A percentile compares a stretch with the other conserved stretches of the same genome.
These are phyloP conservation scores for Fusarium humuli DNA, from an alignment of 2,329 filamentous ascomycete genomes.

Conservation along the genomic window DNA sequence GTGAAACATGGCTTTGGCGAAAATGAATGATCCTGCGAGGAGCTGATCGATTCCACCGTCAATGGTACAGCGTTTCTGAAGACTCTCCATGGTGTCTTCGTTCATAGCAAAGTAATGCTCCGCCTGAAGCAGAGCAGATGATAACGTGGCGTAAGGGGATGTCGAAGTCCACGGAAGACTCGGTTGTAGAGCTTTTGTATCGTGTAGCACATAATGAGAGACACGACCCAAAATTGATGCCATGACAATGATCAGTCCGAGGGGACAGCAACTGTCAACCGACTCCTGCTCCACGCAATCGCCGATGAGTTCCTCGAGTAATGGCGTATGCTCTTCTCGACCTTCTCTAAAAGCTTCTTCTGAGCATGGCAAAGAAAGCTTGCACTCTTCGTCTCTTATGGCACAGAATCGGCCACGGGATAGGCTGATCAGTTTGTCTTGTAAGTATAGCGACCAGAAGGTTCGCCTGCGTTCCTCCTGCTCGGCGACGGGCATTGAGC, in stretches of 20 bases:
- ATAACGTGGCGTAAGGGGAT: constrained; percentile 2
- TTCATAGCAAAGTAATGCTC: constrained; percentile 19
- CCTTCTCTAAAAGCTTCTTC: constrained; percentile 9
- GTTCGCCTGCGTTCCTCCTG: constrained; percentile 11
- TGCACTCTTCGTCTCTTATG: constrained; percentile 19
- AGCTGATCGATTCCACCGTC: constrained; percentile 5
- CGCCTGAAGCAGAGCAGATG: background rate
- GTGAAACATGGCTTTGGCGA: constrained; percentile 23
- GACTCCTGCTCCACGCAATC: constrained; percentile 15
- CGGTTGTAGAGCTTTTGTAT: background rate
- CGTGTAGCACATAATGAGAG: constrained; percentile 7
- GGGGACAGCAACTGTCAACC: background rate
- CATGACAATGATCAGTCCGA: constrained; percentile 8
- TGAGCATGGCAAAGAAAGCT: background rate
- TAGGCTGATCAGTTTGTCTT: constrained; percentile 16
- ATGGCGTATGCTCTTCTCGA: background rate
- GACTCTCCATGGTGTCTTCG: background rate
- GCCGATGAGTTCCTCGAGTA: background rate
- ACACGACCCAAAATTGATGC: constrained; percentile 12
- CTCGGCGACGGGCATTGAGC: background rate
- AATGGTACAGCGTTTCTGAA: background rate
- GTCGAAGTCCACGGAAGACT: constrained; percentile 7
- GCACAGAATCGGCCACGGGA: constrained; percentile 17
- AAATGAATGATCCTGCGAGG: constrained; percentile 14
- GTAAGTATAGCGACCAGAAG: constrained; percentile 4